Base-by-base conservation (phyloP, 164 flowering plant species). In the Aristolochia fimbriata region DNA sequence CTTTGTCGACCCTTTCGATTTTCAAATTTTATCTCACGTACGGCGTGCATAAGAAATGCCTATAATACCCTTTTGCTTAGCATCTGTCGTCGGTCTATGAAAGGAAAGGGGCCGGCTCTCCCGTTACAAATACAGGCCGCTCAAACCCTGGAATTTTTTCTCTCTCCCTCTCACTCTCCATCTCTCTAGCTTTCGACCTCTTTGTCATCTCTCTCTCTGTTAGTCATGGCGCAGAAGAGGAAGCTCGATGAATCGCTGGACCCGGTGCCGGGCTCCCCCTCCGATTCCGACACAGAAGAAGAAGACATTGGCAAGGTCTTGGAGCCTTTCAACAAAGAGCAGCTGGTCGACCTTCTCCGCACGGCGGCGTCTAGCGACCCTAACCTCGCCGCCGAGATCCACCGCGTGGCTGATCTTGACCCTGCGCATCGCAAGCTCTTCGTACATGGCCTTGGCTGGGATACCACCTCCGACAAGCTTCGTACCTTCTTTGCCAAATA, bases 371-470 rank as follows among this genome's bases (percentile, higher is more conserved):
- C 65, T 3, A 21, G 45, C 23, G 66, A 77, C 65, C 55, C 74
- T 13, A 64, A 58, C 57, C 58, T 80, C 43, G 59, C 68, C 23
- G 63, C 66, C 47, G 65, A 72, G 43, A 72, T 83, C 69, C 76
- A 76, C 14, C 59, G 66, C 19, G 27, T 75, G n/a, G 83, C 84
- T 19, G 84, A 83, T 54, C 58, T 41, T 1, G 84, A 83, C 52
- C 68, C 71, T 2, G n/a, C 81, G 22, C 81, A 67, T 47, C 74
- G 82, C 10, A 78, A 78, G 69, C 63, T 81, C 67, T 81, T 81
- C 65, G 63, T 81, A 59, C 82, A 73, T 55, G 82, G 80, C 37
- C 76, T 81, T 30, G 76, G 76, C 19, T 71, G 77, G 73, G 80
- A 81, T 20, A 76, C 82, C 25, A 81, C 76, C 51, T 43, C 74